phyloP scores from a whole-genome alignment of 176 grass and related monocot species.

The Coix lacrymajobi region DNA sequence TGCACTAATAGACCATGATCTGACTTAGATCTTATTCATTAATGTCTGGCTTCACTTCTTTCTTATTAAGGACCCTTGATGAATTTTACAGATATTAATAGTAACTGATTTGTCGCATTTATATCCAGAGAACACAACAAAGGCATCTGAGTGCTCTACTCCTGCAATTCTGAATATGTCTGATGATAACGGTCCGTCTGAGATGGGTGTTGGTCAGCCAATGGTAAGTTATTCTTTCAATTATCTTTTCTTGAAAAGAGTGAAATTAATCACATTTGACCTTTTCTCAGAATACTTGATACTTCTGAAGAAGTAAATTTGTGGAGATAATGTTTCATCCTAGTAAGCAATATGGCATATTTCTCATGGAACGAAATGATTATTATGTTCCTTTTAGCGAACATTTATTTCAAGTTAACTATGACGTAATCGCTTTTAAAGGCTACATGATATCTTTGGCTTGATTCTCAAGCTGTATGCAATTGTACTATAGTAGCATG shows the following conservation, averaged over 20 bases:
- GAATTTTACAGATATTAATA: constrained; percentile 1
- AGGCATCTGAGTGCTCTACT: constrained; percentile 23
- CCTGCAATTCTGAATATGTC: constrained; percentile 1
- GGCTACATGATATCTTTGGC: not conserved
- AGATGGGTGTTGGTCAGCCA: constrained; percentile 30
- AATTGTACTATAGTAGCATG: not conserved
- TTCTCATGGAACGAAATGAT: constrained; percentile 26
- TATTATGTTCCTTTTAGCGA: constrained; percentile 15
- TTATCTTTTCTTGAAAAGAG: constrained; percentile 17
- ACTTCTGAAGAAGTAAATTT: not conserved
- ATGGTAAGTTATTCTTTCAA: constrained; percentile 36
- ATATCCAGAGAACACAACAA: constrained; percentile 23
- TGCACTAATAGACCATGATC: not conserved
- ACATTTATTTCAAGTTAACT: not conserved
- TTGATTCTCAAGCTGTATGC: not conserved
- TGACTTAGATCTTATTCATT: not conserved
- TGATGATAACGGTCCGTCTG: not conserved
- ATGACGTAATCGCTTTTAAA: not conserved
- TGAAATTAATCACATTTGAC: not conserved
- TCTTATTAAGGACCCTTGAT: constrained; percentile 5
- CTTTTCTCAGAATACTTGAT: too few species aligned
- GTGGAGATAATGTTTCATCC: not conserved
- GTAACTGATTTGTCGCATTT: not conserved
- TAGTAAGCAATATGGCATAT: constrained; percentile 32
- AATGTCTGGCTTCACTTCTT: not conserved